Conservation (phyloP, 345 rosid species). For the Linum trigynum region DNA sequence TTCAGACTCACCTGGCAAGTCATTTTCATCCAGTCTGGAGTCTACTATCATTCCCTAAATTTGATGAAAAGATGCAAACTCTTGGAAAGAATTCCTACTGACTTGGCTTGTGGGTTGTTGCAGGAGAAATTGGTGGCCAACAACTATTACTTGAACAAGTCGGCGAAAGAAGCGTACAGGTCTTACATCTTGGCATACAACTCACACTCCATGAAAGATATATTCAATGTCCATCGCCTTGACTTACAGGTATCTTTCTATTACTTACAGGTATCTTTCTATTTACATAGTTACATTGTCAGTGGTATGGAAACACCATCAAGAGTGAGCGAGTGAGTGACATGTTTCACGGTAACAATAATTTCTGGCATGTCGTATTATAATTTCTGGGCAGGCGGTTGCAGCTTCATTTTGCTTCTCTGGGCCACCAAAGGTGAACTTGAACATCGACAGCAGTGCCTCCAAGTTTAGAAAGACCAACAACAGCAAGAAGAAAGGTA, state of each 20-base stretch:
- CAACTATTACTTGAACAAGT: conserved; percentile 64
- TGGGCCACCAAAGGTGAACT: conserved; percentile 73
- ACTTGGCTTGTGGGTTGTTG: conserved; percentile 9
- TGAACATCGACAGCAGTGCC: conserved; percentile 77
- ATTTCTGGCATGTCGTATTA: neutral
- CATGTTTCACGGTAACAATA: neutral
- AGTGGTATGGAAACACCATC: neutral
- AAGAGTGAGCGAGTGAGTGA: neutral
- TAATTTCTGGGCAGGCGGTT: conserved; percentile 51
- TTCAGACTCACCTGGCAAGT: conserved; percentile 74
- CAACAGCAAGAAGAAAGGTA: conserved; percentile 25
- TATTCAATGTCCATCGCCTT: conserved; percentile 85
- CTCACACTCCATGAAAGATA: conserved; percentile 93
- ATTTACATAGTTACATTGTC: neutral
- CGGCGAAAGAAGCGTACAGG: conserved; percentile 92
- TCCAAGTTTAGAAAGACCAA: conserved; percentile 69
- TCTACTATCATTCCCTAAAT: neutral
- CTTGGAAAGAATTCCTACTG: conserved; percentile 3
- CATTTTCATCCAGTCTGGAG: neutral
- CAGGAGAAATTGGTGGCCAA: conserved; percentile 80
- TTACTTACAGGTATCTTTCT: conserved; percentile 54
- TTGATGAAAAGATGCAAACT: neutral
- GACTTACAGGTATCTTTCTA: conserved; percentile 62
- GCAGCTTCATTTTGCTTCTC: conserved; percentile 91
- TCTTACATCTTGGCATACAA: conserved; percentile 87